A percentile compares a stretch with the other conserved stretches of the same genome.
Evolutionary conservation across 768 basidiomycete species (phyloP).

Genomic region (Macrocybe gigantea): DNA sequence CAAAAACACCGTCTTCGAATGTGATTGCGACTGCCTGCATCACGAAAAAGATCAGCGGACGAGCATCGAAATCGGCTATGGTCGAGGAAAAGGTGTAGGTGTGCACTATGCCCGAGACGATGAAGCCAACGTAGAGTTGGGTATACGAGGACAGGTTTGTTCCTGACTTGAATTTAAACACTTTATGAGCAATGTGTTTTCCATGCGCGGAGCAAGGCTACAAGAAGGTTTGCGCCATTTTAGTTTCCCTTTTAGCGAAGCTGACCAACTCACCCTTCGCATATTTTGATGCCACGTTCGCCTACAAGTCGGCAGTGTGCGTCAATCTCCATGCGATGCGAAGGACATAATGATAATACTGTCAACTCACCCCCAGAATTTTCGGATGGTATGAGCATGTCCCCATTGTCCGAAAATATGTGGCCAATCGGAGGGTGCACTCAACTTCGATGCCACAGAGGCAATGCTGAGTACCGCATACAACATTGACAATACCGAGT

Average conservation of each 20-base stretch:
- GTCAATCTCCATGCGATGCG: not conserved
- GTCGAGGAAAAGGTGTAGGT: not conserved
- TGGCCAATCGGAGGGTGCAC: constrained; percentile 14
- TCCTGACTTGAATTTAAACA: constrained; percentile 13
- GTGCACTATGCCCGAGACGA: constrained; percentile 24
- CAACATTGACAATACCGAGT: no score
- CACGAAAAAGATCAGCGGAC: constrained; percentile 18
- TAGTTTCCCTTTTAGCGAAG: not conserved
- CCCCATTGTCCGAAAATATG: constrained; percentile 18
- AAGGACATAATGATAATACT: not conserved
- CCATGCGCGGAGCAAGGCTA: constrained; percentile 19
- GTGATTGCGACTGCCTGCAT: constrained; percentile 24
- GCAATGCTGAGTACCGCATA: no score
- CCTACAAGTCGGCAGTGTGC: constrained; percentile 6
- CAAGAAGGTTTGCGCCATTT: not conserved
- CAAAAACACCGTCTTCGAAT: constrained; percentile 22
- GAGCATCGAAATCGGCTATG: constrained; percentile 1
- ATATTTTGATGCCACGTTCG: constrained; percentile 25
- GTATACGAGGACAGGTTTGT: constrained; percentile 16
- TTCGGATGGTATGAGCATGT: constrained; percentile 24
- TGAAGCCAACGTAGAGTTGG: constrained; percentile 25
- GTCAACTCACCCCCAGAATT: constrained; percentile 29
- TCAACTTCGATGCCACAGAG: no score
- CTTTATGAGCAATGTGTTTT: constrained; percentile 9
- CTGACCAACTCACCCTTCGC: constrained; percentile 15